Conservation (phyloP, 345 rosid species). For the Bruguiera sexangula region DNA sequence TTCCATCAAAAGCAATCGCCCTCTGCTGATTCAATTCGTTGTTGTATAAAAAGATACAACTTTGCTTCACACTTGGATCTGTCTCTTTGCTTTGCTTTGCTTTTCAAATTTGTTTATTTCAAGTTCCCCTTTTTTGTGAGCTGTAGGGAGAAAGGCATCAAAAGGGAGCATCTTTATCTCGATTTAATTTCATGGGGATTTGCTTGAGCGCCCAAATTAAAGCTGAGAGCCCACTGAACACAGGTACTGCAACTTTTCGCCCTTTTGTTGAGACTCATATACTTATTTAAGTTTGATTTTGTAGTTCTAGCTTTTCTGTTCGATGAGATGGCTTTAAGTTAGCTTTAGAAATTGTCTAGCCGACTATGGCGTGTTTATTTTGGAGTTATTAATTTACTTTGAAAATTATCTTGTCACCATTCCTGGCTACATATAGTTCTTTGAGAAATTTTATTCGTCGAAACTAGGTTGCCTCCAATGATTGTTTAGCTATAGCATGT, state of each 20-base stretch:
- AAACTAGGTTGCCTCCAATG: background rate
- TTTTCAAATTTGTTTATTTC: conserved; percentile 15
- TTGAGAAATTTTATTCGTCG: background rate
- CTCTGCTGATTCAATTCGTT: conserved; percentile 1
- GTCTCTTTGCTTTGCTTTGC: conserved; percentile 14
- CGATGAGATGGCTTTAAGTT: background rate
- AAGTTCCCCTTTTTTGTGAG: conserved; percentile 15
- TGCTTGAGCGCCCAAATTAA: conserved; percentile 88
- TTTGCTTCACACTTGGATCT: conserved; percentile 29
- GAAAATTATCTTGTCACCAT: background rate
- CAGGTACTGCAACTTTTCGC: conserved; percentile 44
- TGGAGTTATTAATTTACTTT: background rate
- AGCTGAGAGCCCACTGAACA: conserved; percentile 70
- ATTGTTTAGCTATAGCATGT: background rate
- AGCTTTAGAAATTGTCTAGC: conserved; percentile 1
- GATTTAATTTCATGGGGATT: conserved; percentile 61
- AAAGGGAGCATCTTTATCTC: conserved; percentile 22
- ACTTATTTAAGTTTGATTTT: background rate
- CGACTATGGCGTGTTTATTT: conserved; percentile 6
- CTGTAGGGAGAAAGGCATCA: conserved; percentile 27
- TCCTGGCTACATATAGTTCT: conserved; percentile 5
- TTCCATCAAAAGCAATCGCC: conserved; percentile 3
- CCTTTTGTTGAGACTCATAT: conserved; percentile 5
- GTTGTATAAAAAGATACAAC: background rate
- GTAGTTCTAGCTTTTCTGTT: background rate